A percentile compares a stretch with the other conserved stretches of the same genome.
phyloP scores from a whole-genome alignment of 257 asterid genomes.

The Knoxia roxburghii region DNA sequence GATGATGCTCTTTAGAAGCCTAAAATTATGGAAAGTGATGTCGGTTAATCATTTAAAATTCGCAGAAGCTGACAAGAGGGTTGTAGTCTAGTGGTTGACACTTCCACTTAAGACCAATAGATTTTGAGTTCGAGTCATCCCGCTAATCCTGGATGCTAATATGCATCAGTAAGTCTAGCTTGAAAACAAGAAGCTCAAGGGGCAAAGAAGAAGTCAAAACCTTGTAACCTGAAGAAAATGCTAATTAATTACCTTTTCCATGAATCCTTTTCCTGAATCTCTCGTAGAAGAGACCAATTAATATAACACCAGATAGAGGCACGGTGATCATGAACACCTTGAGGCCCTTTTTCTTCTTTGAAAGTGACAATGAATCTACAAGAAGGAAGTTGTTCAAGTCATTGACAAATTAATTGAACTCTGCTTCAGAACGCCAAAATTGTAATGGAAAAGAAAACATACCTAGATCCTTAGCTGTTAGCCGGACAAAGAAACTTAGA shows the following conservation, averaged over 20 bases:
- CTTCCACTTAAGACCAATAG: no score
- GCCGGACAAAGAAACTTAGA: conserved; percentile 3
- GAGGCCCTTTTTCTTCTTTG: neutral
- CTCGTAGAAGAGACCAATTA: neutral
- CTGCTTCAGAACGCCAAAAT: neutral
- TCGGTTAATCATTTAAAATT: neutral
- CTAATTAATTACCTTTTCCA: conserved; percentile 1
- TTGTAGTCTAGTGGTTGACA: no score
- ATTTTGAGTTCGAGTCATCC: no score
- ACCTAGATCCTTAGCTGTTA: conserved; percentile 1
- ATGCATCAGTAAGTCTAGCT: neutral
- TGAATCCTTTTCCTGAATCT: neutral
- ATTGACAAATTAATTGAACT: neutral
- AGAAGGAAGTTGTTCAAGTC: neutral
- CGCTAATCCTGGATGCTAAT: no score
- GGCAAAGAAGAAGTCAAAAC: neutral
- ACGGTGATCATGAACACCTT: neutral
- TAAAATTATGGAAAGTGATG: neutral
- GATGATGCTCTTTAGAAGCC: neutral
- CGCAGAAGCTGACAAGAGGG: no score
- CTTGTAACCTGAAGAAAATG: neutral
- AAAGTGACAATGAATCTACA: neutral
- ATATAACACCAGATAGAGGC: neutral
- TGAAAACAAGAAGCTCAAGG: neutral
- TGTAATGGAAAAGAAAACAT: neutral